phyloP scores from a whole-genome alignment of 106 monocot genomes.

The Agapanthus africanus region DNA sequence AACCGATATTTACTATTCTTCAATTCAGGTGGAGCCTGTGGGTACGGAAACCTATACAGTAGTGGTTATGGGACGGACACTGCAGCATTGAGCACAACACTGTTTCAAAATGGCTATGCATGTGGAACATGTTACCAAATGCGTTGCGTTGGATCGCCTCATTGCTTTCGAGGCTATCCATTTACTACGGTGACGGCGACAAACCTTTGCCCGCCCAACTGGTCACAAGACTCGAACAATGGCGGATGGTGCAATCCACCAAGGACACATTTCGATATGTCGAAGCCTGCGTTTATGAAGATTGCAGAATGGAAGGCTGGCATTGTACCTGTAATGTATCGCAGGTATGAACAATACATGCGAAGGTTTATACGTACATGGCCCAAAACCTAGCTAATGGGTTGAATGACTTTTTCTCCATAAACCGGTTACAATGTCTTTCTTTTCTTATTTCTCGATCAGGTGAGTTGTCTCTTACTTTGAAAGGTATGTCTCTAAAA shows the following conservation, averaged over 20 bases:
- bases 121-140: conserved; percentile 73
- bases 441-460: no score
- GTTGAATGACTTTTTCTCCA: no score
- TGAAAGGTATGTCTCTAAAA: no score
- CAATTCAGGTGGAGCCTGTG: conserved; percentile 72
- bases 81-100: conserved; percentile 57
- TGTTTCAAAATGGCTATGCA: conserved; percentile 57
- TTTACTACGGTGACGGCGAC: conserved; percentile 61
- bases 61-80: conserved; percentile 54
- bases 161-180: conserved; percentile 44
- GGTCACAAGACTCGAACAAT: conserved; percentile 41
- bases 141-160: conserved; percentile 33
- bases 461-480: no score
- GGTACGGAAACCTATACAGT: conserved; percentile 51
- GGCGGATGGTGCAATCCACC: conserved; percentile 99
- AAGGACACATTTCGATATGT: conserved; percentile 66
- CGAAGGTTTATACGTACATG: no score
- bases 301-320: conserved; percentile 67
- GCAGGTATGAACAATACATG: conserved; percentile 27
- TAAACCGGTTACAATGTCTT: no score
- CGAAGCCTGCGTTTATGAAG: conserved; percentile 76
- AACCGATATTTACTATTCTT: no score
- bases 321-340: conserved; percentile 69
- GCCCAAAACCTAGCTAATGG: no score
- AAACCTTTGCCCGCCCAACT: conserved; percentile 87